Evolutionary conservation across 2,329 filamentous ascomycete genomes (phyloP).

Genomic region (Aspergillus sp.): DNA sequence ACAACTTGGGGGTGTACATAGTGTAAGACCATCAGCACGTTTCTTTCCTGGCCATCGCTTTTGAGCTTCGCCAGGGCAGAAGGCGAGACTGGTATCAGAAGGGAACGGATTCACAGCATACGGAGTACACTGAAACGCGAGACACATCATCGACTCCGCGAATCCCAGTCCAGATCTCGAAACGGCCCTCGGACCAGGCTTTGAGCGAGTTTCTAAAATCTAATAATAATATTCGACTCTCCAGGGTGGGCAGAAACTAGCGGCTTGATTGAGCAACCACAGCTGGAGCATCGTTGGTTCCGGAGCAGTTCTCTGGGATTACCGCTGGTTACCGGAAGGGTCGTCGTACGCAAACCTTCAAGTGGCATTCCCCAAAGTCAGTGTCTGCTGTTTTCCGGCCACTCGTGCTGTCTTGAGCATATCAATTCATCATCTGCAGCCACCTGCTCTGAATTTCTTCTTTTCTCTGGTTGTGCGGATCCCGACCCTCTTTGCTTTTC

Average conservation of each 20-base stretch:
- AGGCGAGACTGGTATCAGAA: neutral
- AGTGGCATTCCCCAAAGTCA: constrained; percentile 2
- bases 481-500: constrained; percentile 18
- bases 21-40: neutral
- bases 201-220: neutral
- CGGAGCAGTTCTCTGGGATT: neutral
- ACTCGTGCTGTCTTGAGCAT: constrained; percentile 8
- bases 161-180: constrained; percentile 5
- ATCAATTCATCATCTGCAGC: constrained; percentile 18
- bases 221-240: constrained; percentile 13
- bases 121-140: neutral
- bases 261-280: constrained; percentile 4
- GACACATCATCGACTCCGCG: neutral
- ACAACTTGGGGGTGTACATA: neutral
- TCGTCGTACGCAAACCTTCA: constrained; percentile 14
- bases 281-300: neutral
- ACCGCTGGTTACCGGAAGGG: neutral
- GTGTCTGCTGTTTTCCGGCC: constrained; percentile 1
- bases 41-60: neutral
- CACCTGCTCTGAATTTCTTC: constrained; percentile 8
- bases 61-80: neutral
- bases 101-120: neutral
- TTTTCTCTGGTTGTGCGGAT: constrained; percentile 18
- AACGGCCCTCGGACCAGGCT: neutral
- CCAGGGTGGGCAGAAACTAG: constrained; percentile 5